phyloP scores from a whole-genome alignment of 2,329 filamentous ascomycete species.

The Pseudocercospora cruenta region DNA sequence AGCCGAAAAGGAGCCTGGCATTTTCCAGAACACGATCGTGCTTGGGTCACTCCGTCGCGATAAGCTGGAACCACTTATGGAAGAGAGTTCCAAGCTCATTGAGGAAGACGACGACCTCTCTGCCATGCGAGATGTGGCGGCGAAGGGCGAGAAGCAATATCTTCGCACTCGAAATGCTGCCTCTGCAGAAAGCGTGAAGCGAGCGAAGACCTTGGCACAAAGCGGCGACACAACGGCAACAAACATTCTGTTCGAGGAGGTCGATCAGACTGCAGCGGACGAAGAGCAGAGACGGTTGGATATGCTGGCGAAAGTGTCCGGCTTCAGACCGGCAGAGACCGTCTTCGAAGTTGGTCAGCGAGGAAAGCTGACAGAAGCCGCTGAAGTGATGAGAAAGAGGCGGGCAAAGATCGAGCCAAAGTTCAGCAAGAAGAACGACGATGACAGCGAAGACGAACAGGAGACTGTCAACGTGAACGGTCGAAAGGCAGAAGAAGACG shows the following conservation, averaged over 20 bases:
- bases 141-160: slow-evolving; percentile 92
- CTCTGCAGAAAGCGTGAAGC: slow-evolving; percentile 85
- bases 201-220: slow-evolving; percentile 75
- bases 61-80: slow-evolving; percentile 72
- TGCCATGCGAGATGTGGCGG: slow-evolving; percentile 71
- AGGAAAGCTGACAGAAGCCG: slow-evolving; percentile 68
- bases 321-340: slow-evolving; percentile 87
- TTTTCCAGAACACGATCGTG: slow-evolving; percentile 81
- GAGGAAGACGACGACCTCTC: slow-evolving; percentile 74
- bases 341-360: slow-evolving; percentile 91
- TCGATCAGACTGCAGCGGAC: slow-evolving; percentile 59
- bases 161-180: slow-evolving; percentile 87
- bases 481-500: slow-evolving; percentile 49
- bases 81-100: slow-evolving; percentile 81
- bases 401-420: slow-evolving; percentile 69
- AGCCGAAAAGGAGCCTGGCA: slow-evolving; percentile 59
- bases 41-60: slow-evolving; percentile 76
- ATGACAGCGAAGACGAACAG: slow-evolving; percentile 31
- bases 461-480: slow-evolving; percentile 36
- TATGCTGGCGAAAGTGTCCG: slow-evolving; percentile 86
- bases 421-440: slow-evolving; percentile 50
- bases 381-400: slow-evolving; percentile 74
- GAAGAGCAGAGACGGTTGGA: slow-evolving; percentile 74
- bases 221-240: slow-evolving; percentile 73
- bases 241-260: slow-evolving; percentile 72